phyloP scores from a whole-genome alignment of 2,329 filamentous ascomycete species.

The Chrysoporthe puriensis region DNA sequence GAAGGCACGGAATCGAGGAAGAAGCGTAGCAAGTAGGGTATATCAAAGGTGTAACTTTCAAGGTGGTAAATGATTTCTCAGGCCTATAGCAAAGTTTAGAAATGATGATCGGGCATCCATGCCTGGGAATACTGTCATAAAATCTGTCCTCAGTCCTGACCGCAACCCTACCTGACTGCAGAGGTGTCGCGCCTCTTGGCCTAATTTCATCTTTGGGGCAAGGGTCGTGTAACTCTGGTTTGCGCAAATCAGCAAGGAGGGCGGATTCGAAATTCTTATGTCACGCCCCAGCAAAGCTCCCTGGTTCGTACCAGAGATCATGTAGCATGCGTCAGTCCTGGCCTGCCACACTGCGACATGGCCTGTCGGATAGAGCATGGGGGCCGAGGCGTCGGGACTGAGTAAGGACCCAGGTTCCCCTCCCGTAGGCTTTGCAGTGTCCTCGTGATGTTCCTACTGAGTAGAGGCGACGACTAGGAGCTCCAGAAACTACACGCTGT shows the following conservation, averaged over 20 bases:
- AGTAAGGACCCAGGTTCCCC: neutral
- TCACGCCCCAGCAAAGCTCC: neutral
- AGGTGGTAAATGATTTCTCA: neutral
- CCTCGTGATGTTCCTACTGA: neutral
- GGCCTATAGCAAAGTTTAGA: neutral
- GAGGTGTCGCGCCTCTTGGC: neutral
- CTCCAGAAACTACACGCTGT: no score
- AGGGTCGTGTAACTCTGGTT: neutral
- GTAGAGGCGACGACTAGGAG: neutral
- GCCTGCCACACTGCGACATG: neutral
- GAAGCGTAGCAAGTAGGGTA: neutral
- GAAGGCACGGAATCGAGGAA: neutral
- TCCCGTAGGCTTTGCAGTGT: neutral
- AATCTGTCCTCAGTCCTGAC: neutral
- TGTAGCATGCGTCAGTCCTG: neutral
- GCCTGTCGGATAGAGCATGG: neutral
- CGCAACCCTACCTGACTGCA: neutral
- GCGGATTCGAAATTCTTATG: neutral
- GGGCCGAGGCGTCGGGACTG: neutral
- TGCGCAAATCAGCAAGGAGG: neutral
- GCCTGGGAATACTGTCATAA: neutral
- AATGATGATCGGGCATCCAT: neutral
- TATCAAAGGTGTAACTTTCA: neutral
- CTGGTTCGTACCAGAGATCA: neutral
- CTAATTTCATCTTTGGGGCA: neutral